Evolutionary conservation across 169 alveolate species (phyloP).

Genomic region (Eimeria brunetti): DNA sequence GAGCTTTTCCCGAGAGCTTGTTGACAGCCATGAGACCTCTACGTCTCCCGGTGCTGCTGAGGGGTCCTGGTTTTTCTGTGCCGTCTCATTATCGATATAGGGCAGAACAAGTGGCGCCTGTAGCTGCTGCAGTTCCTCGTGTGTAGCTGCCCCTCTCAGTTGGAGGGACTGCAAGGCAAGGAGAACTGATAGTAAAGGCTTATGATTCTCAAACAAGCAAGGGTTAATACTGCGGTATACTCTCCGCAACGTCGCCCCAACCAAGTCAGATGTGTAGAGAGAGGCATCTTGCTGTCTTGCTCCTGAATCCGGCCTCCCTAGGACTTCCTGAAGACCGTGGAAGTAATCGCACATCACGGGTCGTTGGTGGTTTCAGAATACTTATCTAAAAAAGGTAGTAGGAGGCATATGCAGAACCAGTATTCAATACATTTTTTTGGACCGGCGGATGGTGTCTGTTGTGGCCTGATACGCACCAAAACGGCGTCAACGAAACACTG

Average conservation of each 20-base stretch:
- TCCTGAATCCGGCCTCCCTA: slow-evolving; percentile 36
- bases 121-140: slow-evolving; percentile 55
- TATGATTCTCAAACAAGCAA: slow-evolving; percentile 92
- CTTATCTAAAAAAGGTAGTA: not conserved
- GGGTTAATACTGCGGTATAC: slow-evolving; percentile 91
- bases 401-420: not conserved
- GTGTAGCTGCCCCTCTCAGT: slow-evolving; percentile 81
- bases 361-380: not conserved
- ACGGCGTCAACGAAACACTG: slow-evolving; percentile 91
- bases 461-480: slow-evolving; percentile 70
- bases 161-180: slow-evolving; percentile 89
- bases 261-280: slow-evolving; percentile 29
- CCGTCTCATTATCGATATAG: not conserved
- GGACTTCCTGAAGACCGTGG: slow-evolving; percentile 11
- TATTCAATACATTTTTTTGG: no score
- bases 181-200: slow-evolving; percentile 91
- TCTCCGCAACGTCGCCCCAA: slow-evolving; percentile 32
- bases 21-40: slow-evolving; percentile 56
- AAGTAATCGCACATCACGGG: not conserved
- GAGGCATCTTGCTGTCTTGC: slow-evolving; percentile 35
- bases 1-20: slow-evolving; percentile 77
- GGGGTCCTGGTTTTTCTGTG: not conserved
- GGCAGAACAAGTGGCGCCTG: slow-evolving; percentile 48
- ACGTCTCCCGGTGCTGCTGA: not conserved
- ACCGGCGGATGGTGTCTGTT: not conserved